These are phyloP conservation scores for Pochonia chlamydosporia DNA, from an alignment of 2,329 filamentous ascomycete species.

Conservation along the genomic window DNA sequence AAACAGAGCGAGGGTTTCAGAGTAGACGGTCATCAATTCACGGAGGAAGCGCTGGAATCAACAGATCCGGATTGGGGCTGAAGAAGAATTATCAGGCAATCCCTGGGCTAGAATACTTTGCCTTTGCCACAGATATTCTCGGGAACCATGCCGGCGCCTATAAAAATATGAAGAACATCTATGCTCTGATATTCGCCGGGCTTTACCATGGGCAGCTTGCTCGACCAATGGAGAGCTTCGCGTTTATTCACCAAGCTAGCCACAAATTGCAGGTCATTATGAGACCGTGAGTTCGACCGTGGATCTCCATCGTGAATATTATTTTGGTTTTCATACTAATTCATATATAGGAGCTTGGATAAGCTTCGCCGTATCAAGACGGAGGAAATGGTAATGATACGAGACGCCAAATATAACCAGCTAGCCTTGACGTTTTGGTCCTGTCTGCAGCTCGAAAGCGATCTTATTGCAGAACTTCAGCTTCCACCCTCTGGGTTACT, in stretches of 20 bases:
- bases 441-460: constrained; percentile 87
- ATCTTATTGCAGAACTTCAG: constrained; percentile 82
- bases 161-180: constrained; percentile 76
- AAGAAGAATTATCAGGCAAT: constrained; percentile 73
- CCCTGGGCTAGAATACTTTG: constrained; percentile 86
- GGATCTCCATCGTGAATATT: neutral
- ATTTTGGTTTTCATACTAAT: neutral
- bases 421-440: constrained; percentile 84
- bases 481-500: constrained; percentile 56
- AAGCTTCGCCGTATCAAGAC: constrained; percentile 37
- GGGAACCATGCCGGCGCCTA: constrained; percentile 74
- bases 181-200: constrained; percentile 77
- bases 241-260: constrained; percentile 52
- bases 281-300: constrained; percentile 58
- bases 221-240: constrained; percentile 77
- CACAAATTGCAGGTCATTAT: constrained; percentile 65
- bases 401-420: constrained; percentile 49
- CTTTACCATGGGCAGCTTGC: constrained; percentile 86
- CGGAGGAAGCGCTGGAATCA: constrained; percentile 18
- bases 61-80: constrained; percentile 22
- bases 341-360: constrained; percentile 47
- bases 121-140: constrained; percentile 78
- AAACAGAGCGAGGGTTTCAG: constrained; percentile 37
- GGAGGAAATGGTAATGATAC: constrained; percentile 29
- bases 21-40: constrained; percentile 50